phyloP scores from a whole-genome alignment of 2,329 filamentous ascomycete species.

The Colletotrichum cuscutae region DNA sequence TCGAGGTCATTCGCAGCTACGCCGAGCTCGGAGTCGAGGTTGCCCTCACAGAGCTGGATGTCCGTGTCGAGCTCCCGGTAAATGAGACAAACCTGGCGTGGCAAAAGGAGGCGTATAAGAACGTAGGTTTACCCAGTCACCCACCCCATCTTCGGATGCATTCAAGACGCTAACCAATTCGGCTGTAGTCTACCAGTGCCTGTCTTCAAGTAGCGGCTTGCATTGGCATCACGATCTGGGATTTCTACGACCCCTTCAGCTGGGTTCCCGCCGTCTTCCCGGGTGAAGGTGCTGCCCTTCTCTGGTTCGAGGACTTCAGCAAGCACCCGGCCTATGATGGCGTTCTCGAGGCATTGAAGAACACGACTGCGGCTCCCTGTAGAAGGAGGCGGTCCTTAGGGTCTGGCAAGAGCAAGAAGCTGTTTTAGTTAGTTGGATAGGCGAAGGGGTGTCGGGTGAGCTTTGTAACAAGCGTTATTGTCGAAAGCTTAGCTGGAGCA shows the following conservation, averaged over 20 bases:
- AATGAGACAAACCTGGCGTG: constrained; percentile 42
- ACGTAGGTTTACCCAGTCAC: not conserved
- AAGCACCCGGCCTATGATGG: constrained; percentile 55
- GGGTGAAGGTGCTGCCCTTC: constrained; percentile 52
- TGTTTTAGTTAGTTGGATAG: not conserved
- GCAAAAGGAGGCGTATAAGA: constrained; percentile 43
- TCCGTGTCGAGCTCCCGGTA: constrained; percentile 50
- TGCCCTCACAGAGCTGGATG: constrained; percentile 65
- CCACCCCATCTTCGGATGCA: not conserved
- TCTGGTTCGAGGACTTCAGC: constrained; percentile 54
- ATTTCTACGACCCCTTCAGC: constrained; percentile 48
- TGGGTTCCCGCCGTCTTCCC: constrained; percentile 55
- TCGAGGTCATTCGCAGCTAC: constrained; percentile 55
- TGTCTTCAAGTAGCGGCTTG: constrained; percentile 43
- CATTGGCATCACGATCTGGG: constrained; percentile 48
- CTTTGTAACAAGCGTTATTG: not conserved
- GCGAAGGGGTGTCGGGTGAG: not conserved
- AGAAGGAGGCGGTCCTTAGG: constrained; percentile 18
- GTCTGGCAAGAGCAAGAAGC: constrained; percentile 19
- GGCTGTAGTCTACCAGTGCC: constrained; percentile 37
- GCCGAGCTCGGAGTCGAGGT: constrained; percentile 58
- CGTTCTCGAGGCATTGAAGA: constrained; percentile 47
- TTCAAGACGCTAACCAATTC: not conserved
- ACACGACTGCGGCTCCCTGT: constrained; percentile 36
- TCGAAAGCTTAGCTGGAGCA: not conserved